Base-by-base conservation (phyloP, 345 rosid genomes). In the Dipteronia dyeriana region DNA sequence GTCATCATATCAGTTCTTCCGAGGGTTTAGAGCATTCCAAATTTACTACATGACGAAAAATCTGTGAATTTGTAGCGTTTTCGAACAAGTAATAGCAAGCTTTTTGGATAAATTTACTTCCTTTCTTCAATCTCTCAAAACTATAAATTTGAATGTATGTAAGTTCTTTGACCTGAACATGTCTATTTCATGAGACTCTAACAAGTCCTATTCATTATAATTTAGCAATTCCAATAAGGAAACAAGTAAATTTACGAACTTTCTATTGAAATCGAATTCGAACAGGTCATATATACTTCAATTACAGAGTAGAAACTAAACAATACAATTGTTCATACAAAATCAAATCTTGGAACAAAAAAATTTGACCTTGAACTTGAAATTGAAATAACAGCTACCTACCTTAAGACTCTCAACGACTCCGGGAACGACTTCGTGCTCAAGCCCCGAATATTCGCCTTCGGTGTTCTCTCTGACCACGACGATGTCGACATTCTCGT, bases 381-480 rank as follows among this genome's bases (percentile, higher is more conserved):
- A 57, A 57, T 57, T 57, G 20, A 57, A 57, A 57, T 20, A 57
- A 57, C 22, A 73, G 38, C 23, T 51, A 70, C 8, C 26, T 86
- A 96, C 97, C 97, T 95, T 95, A 75, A 95, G 98, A 83, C 97
- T 91, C 80, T 95, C 99, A 2, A 95, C 97, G 54, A 92, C 99
- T 31, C 98, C 99, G 38, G 97, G 95, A 77, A 95, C 95, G 67
- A 93, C 99, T 84, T 95, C 97, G 74, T 95, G 99, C 76, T 95
- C 97, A 8, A 95, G 91, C 2, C 98, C 98, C 1, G 97, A 61
- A 78, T 95, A 93, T 66, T 95, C 99, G 2, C 99, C 99, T 79
- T 95, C 99, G 0, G 97, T 95, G 59, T 95, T 93, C 85, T 95
- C 99, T 77, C 99, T 87, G 61, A 95, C 88, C 49, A 93, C 97